Evolutionary conservation across 495 filamentous ascomycete genomes (phyloP).

Genomic region (Neurospora tetrasperma): DNA sequence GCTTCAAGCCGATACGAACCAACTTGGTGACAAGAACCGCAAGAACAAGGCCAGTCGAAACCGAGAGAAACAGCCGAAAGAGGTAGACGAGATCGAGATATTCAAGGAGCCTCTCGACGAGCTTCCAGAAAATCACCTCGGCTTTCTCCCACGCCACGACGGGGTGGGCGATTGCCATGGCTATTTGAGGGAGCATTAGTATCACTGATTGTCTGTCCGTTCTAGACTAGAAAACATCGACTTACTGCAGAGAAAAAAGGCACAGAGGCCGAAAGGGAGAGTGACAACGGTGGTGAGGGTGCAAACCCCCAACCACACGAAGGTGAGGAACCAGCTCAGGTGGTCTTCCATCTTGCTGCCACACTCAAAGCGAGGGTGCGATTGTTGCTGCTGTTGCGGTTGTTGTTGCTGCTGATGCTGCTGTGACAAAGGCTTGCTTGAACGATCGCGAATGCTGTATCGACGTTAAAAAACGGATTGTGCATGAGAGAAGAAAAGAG

Average conservation of each 20-base stretch:
- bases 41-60: neutral
- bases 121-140: no score
- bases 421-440: neutral
- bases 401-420: neutral
- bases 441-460: neutral
- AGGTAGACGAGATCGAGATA: neutral
- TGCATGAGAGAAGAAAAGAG: neutral
- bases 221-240: neutral
- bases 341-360: neutral
- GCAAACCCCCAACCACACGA: no score
- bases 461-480: neutral
- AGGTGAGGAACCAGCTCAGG: neutral
- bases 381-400: neutral
- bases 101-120: neutral
- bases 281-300: no score
- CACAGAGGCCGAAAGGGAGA: no score
- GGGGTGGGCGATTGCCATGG: no score
- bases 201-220: neutral
- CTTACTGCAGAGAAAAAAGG: no score
- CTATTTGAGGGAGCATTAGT: neutral
- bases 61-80: neutral
- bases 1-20: neutral
- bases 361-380: neutral
- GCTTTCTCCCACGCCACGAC: no score
- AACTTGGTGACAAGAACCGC: neutral